Evolutionary conservation across 139 green algal genomes (phyloP).

Genomic region (Chlamydomonas applanata): DNA sequence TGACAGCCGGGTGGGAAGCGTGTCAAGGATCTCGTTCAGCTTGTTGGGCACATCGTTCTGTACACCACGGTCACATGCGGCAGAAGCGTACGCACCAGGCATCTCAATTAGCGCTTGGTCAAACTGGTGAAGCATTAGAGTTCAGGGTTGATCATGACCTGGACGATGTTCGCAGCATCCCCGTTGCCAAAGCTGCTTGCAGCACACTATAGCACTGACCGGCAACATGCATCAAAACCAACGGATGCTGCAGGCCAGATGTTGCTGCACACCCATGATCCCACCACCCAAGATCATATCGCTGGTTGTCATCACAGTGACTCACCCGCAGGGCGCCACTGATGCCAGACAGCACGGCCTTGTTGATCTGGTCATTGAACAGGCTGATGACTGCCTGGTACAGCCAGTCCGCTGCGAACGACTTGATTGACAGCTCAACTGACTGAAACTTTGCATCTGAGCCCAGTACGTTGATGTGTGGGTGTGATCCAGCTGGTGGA

Average conservation of each 20-base stretch:
- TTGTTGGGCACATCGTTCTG: constrained; percentile 21
- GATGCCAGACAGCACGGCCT: constrained; percentile 22
- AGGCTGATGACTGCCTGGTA: constrained; percentile 44
- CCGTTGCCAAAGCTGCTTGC: too few species aligned
- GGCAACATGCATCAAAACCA: too few species aligned
- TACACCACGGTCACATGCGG: too few species aligned
- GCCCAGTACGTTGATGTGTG: neutral
- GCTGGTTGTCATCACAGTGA: too few species aligned
- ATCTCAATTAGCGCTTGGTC: too few species aligned
- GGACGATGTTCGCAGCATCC: too few species aligned
- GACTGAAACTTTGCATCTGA: constrained; percentile 22
- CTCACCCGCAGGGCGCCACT: constrained; percentile 11
- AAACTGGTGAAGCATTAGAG: too few species aligned
- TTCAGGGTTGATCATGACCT: too few species aligned
- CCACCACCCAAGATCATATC: neutral
- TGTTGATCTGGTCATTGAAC: constrained; percentile 37
- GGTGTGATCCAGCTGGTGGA: too few species aligned
- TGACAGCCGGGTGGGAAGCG: constrained; percentile 35
- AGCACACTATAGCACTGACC: too few species aligned
- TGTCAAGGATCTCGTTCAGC: constrained; percentile 26
- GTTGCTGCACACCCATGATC: neutral
- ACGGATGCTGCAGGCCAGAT: too few species aligned
- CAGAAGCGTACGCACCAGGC: too few species aligned
- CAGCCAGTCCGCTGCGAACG: constrained; percentile 42
- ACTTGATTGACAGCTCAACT: constrained; percentile 30